Base-by-base conservation (phyloP, 148 eudicot species). In the Gaultheria prostrata region DNA sequence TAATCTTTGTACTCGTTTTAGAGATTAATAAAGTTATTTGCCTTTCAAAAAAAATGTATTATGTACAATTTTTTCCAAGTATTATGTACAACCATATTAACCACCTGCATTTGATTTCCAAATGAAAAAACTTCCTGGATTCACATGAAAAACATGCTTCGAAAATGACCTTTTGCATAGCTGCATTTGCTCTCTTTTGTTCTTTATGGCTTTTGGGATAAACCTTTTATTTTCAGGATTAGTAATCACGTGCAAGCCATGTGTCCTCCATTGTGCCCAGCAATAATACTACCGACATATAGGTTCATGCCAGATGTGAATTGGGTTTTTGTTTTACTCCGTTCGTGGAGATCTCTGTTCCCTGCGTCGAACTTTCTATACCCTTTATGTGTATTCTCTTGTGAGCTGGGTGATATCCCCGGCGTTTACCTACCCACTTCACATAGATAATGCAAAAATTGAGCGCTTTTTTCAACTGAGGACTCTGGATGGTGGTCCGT, bases 181-280 rank as follows among this genome's bases (percentile, higher is more conserved):
- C 17, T 26, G 24, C 15, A 3, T 24, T 11, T 10, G 15, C 70
- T 10, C 70, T 26, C 70, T 50, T 21, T 4, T 24, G 13, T 46
- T 48, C 17, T 12, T 76, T 24, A 48, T 11, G 14, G 50, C 28
- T 51, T 51, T 12, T 11, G 56, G 57, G 57, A 76, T 24, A 28
- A 49, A 76, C 15, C 9, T 26, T 35, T 65, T 65, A 24, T 28
- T 65, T 65, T 65, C 17, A n/a, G 78, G 78, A 76, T 76, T 53
- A 77, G 45, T 30, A 17, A 28, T 15, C 63, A 77, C 80, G 80
- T 77, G 80, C 61, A 53, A 51, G 80, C 80, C 35, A 13, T 77
- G 59, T 30, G 56, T 49, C 76, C 21, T 67, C 46, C 32, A 49
- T 30, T 48, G 24, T 45, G 9, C 63, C 18, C n/a, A 15, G 46